Conservation (phyloP, 331 rosid species). For the Acacia concinna region DNA sequence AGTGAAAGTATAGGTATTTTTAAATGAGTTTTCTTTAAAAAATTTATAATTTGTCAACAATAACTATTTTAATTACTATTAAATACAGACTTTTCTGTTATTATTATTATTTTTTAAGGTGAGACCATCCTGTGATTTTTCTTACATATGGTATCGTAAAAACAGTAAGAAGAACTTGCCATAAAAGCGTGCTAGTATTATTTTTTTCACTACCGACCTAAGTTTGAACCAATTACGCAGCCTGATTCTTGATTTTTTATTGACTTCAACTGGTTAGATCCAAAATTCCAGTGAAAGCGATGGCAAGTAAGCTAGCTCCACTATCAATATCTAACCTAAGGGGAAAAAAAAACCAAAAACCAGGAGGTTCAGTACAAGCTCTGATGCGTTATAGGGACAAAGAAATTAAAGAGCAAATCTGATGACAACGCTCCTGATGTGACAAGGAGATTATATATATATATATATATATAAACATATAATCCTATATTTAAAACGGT, state of each 20-base stretch:
- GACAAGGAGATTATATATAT: background rate
- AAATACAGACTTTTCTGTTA: too few species aligned
- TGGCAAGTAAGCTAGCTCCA: background rate
- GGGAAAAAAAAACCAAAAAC: background rate
- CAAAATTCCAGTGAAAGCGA: background rate
- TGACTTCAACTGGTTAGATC: background rate
- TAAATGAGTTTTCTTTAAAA: too few species aligned
- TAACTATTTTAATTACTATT: too few species aligned
- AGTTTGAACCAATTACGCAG: background rate
- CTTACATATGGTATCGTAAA: too few species aligned
- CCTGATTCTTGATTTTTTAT: background rate
- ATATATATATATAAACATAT: too few species aligned
- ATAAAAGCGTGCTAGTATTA: too few species aligned
- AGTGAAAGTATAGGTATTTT: too few species aligned
- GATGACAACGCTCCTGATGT: background rate
- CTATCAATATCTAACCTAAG: background rate
- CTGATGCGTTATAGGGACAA: background rate
- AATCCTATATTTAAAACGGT: background rate
- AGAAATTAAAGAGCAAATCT: constrained; percentile 1
- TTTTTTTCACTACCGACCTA: too few species aligned
- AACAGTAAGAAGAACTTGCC: too few species aligned
- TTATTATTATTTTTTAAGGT: too few species aligned
- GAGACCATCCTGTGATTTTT: too few species aligned
- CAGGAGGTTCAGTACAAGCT: constrained; percentile 15
- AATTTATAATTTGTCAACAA: too few species aligned